Evolutionary conservation across 768 basidiomycete genomes (phyloP).

Genomic region (Tulasnella sp.): DNA sequence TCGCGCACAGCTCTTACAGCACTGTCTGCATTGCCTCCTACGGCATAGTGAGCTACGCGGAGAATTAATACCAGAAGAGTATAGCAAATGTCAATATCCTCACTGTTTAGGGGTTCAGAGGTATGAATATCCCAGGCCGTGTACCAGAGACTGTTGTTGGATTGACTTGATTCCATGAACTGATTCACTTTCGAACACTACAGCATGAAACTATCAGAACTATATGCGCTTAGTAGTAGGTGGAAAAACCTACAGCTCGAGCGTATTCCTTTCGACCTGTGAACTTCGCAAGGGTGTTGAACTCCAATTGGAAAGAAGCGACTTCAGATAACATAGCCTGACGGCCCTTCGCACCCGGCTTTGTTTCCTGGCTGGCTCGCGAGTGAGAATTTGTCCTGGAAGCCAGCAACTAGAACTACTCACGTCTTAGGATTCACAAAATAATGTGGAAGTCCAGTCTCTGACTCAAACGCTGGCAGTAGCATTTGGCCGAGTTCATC

Average conservation of each 20-base stretch:
- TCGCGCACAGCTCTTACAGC: slow-evolving; percentile 13
- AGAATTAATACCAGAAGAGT: neutral
- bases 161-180: slow-evolving; percentile 38
- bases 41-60: slow-evolving; percentile 3
- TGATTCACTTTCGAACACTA: slow-evolving; percentile 21
- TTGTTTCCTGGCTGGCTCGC: neutral
- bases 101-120: slow-evolving; percentile 24
- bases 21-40: slow-evolving; percentile 17
- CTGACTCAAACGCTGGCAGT: slow-evolving; percentile 57
- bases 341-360: slow-evolving; percentile 22
- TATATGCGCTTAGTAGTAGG: no score
- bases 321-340: slow-evolving; percentile 48
- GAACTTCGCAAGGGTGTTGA: slow-evolving; percentile 66
- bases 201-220: no score
- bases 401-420: slow-evolving; percentile 19
- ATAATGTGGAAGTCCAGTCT: slow-evolving; percentile 58
- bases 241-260: neutral
- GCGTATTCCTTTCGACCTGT: slow-evolving; percentile 56
- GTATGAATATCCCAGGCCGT: slow-evolving; percentile 40
- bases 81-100: neutral
- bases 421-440: slow-evolving; percentile 54
- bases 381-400: neutral
- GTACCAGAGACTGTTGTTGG: slow-evolving; percentile 39
- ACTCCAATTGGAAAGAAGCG: slow-evolving; percentile 70
- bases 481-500: slow-evolving; percentile 54